Evolutionary conservation across 2,329 filamentous ascomycete genomes (phyloP).

Genomic region (Chrysosporium keratinophilum): DNA sequence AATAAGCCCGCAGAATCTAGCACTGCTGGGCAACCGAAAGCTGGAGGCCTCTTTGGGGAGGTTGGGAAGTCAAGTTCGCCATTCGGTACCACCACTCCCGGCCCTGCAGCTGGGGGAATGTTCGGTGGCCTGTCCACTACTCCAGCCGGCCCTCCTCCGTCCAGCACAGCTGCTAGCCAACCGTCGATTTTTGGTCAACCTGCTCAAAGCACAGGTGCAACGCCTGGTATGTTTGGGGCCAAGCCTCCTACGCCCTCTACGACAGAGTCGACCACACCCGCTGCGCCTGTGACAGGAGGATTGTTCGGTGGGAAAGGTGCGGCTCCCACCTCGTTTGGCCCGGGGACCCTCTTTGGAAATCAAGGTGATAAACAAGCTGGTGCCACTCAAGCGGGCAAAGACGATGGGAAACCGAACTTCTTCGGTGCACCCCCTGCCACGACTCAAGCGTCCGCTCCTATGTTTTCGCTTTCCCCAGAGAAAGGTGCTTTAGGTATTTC

Average conservation of each 20-base stretch:
- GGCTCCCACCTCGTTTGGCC: background rate
- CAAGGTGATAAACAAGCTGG: constrained; percentile 4
- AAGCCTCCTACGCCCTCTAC: constrained; percentile 16
- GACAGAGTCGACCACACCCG: constrained; percentile 24
- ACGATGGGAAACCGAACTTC: constrained; percentile 10
- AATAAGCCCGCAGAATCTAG: constrained; percentile 28
- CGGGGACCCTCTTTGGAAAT: constrained; percentile 8
- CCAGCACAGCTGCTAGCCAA: constrained; percentile 23
- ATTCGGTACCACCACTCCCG: constrained; percentile 32
- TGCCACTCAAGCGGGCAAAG: background rate
- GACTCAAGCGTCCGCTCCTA: constrained; percentile 12
- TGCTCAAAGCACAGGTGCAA: background rate
- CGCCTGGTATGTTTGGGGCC: background rate
- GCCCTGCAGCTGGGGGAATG: constrained; percentile 26
- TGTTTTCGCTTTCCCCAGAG: constrained; percentile 10
- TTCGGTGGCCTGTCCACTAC: constrained; percentile 40
- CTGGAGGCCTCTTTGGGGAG: constrained; percentile 28
- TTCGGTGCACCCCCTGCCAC: constrained; percentile 15
- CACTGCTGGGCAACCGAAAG: constrained; percentile 22
- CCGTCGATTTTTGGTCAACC: constrained; percentile 14
- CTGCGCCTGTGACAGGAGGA: constrained; percentile 22
- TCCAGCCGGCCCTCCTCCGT: constrained; percentile 40
- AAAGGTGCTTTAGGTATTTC: constrained; percentile 5
- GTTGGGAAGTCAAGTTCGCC: constrained; percentile 20
- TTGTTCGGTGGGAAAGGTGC: constrained; percentile 18